Evolutionary conservation across 2,329 filamentous ascomycete genomes (phyloP), one percentile per base, ranked within the genome.

Genomic region (Colletotrichum caudatum): DNA sequence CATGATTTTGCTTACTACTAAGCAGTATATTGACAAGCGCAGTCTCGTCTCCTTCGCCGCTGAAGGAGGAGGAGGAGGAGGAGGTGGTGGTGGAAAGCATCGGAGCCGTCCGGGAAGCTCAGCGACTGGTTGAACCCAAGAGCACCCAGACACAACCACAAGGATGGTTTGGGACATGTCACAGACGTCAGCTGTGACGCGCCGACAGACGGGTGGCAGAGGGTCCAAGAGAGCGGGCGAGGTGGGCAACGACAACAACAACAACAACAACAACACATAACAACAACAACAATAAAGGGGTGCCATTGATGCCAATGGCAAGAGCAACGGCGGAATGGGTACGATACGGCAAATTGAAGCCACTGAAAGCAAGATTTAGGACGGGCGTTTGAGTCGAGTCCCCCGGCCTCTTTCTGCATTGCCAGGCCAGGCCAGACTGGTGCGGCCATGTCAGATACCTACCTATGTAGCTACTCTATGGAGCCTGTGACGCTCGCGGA

Each of bases 351-450:
- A 12, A 23, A 9, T 23, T 48, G 20, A 23, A 48, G 46, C 46
- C 23, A 48, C 20, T 23, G 57, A 62, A 57, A 26, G 35, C 64
- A 62, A 61, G 26, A 35, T 46, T 69, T 64, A 59, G 65, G 69
- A 69, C 46, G 69, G 59, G 46, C 54, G 53, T 69, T 59, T 71
- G 65, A 71, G 53, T 71, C 69, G 69, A 54, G 39, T 71, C 63
- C 39, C 60, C 46, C 48, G 65, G 35, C 37, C 39, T 69, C 39
- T 71, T 46, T 69, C 46, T 69, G 29, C 65, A 48, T 64, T 58
- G 44, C 23, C 65, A 59, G 58, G 53, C 53, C 65, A 59, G 53
- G 53, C 53, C 65, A 59, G 53, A 58, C 59, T 71, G 59, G 65
- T 59, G 65, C 53, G 53, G 69, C 69, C 64, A 69, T 59, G 59